These are phyloP conservation scores for Filobasidium floriforme DNA, from an alignment of 768 basidiomycete species.

Conservation along the genomic window DNA sequence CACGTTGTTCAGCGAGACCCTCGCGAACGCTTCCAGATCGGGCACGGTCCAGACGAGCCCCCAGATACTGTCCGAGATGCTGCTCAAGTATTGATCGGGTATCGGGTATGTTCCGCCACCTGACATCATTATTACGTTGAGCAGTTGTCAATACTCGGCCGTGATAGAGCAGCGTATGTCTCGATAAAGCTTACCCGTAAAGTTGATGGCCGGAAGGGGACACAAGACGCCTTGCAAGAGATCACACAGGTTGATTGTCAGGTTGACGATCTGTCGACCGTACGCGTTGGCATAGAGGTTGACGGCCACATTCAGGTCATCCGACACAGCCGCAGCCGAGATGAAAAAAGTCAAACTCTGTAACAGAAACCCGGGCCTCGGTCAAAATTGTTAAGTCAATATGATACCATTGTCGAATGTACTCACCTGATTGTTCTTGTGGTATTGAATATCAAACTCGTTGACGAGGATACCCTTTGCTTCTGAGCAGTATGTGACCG, in stretches of 20 bases:
- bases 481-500: constrained; percentile 40
- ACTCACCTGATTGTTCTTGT: constrained; percentile 32
- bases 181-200: constrained; percentile 54
- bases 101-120: constrained; percentile 43
- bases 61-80: constrained; percentile 58
- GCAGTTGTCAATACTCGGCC: background rate
- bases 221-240: constrained; percentile 73
- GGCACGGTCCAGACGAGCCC: constrained; percentile 76
- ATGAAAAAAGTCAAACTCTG: constrained; percentile 74
- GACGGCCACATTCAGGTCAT: constrained; percentile 64
- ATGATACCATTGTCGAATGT: background rate
- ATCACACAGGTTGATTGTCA: constrained; percentile 77
- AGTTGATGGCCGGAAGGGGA: constrained; percentile 71
- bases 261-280: constrained; percentile 70
- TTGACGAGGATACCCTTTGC: constrained; percentile 37
- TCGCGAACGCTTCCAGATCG: constrained; percentile 81
- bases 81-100: constrained; percentile 45
- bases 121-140: constrained; percentile 5
- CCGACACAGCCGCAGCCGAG: constrained; percentile 69
- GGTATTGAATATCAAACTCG: constrained; percentile 39
- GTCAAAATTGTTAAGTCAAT: background rate
- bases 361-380: constrained; percentile 33
- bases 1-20: constrained; percentile 64
- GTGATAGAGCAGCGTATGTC: background rate
- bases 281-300: constrained; percentile 80